Base-by-base conservation (phyloP, 2,329 filamentous ascomycete species). In the Pseudofabraea citricarpa region DNA sequence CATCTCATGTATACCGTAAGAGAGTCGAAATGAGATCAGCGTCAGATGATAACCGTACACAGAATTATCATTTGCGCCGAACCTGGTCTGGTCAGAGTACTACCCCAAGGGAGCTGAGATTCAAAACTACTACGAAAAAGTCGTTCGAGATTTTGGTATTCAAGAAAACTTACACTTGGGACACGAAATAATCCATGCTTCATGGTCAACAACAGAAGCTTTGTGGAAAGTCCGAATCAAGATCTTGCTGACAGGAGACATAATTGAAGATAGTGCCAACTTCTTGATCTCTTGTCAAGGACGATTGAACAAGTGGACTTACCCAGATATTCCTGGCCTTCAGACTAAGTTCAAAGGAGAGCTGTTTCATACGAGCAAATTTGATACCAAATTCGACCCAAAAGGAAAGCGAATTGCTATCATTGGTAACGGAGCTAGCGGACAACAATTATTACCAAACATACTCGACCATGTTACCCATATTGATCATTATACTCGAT, bases 381-480 rank as follows among this genome's bases (percentile, higher is more conserved):
- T 67, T 65, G 64, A 71, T 16, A 55, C 65, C 41, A 66, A 63
- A 24, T 70, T 66, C 46, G 66, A 72, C 50, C 69, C 70, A 36
- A 56, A 48, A 21, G 62, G 65, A 46, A 73, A 73, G 56, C 60
- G 59, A 41, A 59, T 75, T n/a, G 72, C 67, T 12, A 54, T 75
- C 12, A 67, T 75, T 26, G 72, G 72, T 18, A 72, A 71, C 46
- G 72, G 72, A 16, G 70, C 70, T 12, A 72, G 68, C 47, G 67
- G 64, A 3, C 73, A 73, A 46, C 72, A 75, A 47, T 74, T 75
- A 40, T 60, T 75, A 10, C 71, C 72, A 1, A 55, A 50, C 5
- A 56, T 75, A 33, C 69, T 71, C 47, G 65, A 65, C 44, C 56
- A 66, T 32, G 68, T 66, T 6, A 44, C 60, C 3, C 50, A 61